phyloP scores from a whole-genome alignment of 2,329 filamentous ascomycete species.

The Beauveria pseudobassiana region DNA sequence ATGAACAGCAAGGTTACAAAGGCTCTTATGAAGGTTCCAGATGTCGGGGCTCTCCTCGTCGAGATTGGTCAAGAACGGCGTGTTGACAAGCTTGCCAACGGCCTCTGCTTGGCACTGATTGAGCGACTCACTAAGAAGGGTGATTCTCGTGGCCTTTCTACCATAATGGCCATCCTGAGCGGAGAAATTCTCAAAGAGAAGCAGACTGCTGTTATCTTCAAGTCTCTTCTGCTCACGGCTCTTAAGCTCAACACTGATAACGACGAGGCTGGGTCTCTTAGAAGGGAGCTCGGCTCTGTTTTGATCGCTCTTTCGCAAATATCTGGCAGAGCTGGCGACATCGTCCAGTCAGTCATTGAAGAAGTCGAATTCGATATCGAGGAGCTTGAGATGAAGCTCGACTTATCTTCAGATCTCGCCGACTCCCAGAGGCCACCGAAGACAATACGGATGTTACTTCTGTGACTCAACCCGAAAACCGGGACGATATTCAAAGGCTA shows the following conservation, averaged over 20 bases:
- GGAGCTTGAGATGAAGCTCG: constrained; percentile 65
- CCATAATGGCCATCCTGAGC: constrained; percentile 55
- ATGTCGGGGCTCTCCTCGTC: constrained; percentile 51
- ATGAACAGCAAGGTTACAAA: constrained; percentile 65
- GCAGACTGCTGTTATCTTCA: constrained; percentile 58
- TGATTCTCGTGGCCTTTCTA: constrained; percentile 46
- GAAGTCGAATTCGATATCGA: constrained; percentile 66
- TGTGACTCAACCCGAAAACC: constrained; percentile 18
- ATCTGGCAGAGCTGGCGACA: constrained; percentile 48
- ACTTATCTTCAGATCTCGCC: constrained; percentile 55
- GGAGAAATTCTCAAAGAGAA: constrained; percentile 53
- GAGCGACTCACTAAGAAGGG: constrained; percentile 55
- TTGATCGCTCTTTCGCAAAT: constrained; percentile 60
- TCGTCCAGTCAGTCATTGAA: constrained; percentile 60
- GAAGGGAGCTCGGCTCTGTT: constrained; percentile 57
- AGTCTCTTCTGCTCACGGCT: constrained; percentile 54
- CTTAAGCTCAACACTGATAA: constrained; percentile 48
- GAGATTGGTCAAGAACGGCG: constrained; percentile 58
- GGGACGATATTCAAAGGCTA: constrained; percentile 31
- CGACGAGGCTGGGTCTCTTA: constrained; percentile 46
- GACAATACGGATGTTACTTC: constrained; percentile 35
- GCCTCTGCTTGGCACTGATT: constrained; percentile 59
- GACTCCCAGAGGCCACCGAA: constrained; percentile 40
- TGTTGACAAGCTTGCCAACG: constrained; percentile 64
- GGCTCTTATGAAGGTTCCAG: constrained; percentile 55